Base-by-base conservation (phyloP, 352 stramenopile genomes). In the Blastocystis sp. region DNA sequence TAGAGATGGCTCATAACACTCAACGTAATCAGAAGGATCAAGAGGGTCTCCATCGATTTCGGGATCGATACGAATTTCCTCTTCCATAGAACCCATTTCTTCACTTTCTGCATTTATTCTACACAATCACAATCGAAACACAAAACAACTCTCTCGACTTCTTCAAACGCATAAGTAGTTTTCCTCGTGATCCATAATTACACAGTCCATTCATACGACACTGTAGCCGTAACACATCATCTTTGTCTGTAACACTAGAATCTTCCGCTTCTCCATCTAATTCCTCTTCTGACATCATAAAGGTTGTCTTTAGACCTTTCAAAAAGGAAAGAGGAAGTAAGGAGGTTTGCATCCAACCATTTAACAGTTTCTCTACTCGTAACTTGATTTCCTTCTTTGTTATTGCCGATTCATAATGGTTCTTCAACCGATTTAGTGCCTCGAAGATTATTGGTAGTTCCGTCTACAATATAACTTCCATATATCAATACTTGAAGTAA, bases 391-490 rank as follows among this genome's bases (percentile, higher is more conserved):
- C 71, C 46, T 65, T 83, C 71, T 65, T 83, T 32, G 43, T n/a
- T 24, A 63, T 63, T n/a, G 56, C 12, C 9, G 11, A 37, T 46
- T 37, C 29, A 32, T n/a, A 37, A 12, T n/a, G n/a, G 19, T 61
- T 59, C 69, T 43, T 29, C 51, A 59, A 37, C 3, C 71, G 42
- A 6, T 35, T 35, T 32, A 83, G 4, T 27, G 71, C 71, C 35
- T 83, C 71, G 71, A 83, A 51, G 29, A 83, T 39, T 5, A 42
- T 27, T 14, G 71, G 71, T 16, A 83, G 71, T n/a, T 83, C 71
- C 2, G 27, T 65, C 69, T 80, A 59, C 49, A 19, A 14, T 27
- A 37, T n/a, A 57, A 27, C 16, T 39, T 21, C 37, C 32, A 14
- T 12, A 21, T 21, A 59, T 21, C 16, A 12, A 11, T 32, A 80